Percentiles rank a stretch among this genome's conserved stretches.
Evolutionary conservation across 805 yeast species (phyloP).

Genomic region (Nakazawaea wyomingensis): DNA sequence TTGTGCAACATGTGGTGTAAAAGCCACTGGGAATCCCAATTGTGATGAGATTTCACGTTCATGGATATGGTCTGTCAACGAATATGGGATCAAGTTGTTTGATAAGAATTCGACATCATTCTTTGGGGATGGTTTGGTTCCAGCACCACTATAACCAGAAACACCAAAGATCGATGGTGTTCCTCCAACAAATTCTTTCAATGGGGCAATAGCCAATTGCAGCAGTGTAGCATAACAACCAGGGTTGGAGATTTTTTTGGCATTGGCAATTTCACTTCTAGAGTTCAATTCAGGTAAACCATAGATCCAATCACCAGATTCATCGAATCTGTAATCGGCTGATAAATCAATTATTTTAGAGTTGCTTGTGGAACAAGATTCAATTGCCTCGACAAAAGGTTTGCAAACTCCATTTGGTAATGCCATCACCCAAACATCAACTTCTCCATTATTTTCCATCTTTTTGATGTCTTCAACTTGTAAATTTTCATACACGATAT

Average conservation of each 20-base stretch:
- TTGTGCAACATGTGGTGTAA: constrained; percentile 96
- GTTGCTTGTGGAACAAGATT: constrained; percentile 43
- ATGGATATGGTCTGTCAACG: constrained; percentile 94
- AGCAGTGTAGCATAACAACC: constrained; percentile 99
- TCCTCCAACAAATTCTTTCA: constrained; percentile 62
- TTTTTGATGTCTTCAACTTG: constrained; percentile 79
- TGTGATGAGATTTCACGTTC: constrained; percentile 87
- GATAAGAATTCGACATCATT: constrained; percentile 72
- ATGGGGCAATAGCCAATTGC: constrained; percentile 86
- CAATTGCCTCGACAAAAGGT: constrained; percentile 79
- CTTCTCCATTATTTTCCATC: constrained; percentile 69
- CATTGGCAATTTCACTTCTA: constrained; percentile 59
- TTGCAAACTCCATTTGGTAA: constrained; percentile 96
- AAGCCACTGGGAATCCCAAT: constrained; percentile 75
- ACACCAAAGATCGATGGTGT: constrained; percentile 89
- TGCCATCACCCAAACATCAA: constrained; percentile 99
- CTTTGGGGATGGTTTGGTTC: constrained; percentile 96
- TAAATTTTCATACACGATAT: constrained; percentile 77
- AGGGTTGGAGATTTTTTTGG: constrained; percentile 88
- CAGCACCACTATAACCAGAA: constrained; percentile 98
- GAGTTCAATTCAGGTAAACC: constrained; percentile 91
- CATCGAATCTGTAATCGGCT: constrained; percentile 94
- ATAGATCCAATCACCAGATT: constrained; percentile 82
- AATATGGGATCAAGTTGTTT: constrained; percentile 89
- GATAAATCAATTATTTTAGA: constrained; percentile 87